phyloP scores from a whole-genome alignment of 345 rosid genomes.

The Acer campestre region DNA sequence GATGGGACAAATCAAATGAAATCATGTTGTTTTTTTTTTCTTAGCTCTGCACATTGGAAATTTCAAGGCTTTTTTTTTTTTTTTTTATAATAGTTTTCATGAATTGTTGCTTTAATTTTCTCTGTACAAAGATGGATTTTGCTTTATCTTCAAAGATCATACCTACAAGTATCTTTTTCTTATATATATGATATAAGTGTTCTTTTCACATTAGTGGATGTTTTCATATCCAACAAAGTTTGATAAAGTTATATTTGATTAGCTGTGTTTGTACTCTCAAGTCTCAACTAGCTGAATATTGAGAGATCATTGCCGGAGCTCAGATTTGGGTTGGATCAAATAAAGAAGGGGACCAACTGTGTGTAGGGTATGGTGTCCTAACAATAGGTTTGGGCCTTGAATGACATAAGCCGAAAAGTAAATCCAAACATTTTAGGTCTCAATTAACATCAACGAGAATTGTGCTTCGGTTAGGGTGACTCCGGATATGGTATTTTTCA shows the following conservation, averaged over 20 bases:
- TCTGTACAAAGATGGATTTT: conserved; percentile 17
- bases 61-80: not conserved
- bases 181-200: too few species aligned
- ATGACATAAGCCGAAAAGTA: too few species aligned
- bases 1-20: conserved; percentile 21
- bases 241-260: not conserved
- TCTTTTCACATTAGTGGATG: not conserved
- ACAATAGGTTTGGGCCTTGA: too few species aligned
- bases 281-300: too few species aligned
- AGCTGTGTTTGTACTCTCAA: too few species aligned
- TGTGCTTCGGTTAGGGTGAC: too few species aligned
- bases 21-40: not conserved
- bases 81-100: not conserved
- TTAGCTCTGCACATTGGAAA: not conserved
- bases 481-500: too few species aligned
- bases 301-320: not conserved
- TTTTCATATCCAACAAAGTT: not conserved
- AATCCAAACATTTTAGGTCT: too few species aligned
- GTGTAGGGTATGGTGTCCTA: not conserved
- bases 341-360: not conserved
- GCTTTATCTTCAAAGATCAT: conserved; percentile 13
- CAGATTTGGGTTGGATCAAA: not conserved
- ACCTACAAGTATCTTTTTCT: not conserved
- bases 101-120: conserved; percentile 1
- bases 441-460: too few species aligned